Base-by-base conservation (phyloP, 495 filamentous ascomycete genomes). In the Penicillium flavigenum region DNA sequence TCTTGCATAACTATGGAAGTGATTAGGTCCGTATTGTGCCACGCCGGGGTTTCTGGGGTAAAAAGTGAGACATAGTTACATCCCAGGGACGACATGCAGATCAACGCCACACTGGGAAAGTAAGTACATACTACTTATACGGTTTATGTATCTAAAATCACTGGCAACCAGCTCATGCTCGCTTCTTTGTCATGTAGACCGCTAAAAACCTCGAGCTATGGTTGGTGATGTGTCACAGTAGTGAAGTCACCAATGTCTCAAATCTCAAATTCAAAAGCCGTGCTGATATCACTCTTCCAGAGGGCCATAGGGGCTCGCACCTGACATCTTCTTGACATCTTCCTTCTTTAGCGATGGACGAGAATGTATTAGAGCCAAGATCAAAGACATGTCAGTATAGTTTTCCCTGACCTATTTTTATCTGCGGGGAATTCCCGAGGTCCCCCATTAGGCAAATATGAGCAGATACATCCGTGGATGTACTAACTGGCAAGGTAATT, bases 11-110 rank as follows among this genome's bases (percentile, higher is more conserved):
- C 24, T 24, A 17, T 17, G 36, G n/a, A 17, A 39, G 1, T 14
- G 36, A 36, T 46, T 38, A 34, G 36, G 36, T 10, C 47, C 16
- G 12, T 6, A 20, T 16, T 31, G 24, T 57, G 44, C 12, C 32
- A 32, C 39, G 50, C 52, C 39, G 24, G 27, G 39, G 14, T 52
- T 52, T 57, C 57, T 31, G 61, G 59, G 56, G 60, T 47, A 52
- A 34, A 19, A 34, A 60, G 54, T 68, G 58, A 71, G 68, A 71
- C 68, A 64, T 27, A 56, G 65, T 68, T 68, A 68, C 68, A 71
- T 70, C 44, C 41, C 47, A 44, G 47, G 54, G 54, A 57, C 56
- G 11, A 14, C 34, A 26, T 44, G 56, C 51, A 55, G 57, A 36
- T 56, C 59, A 38, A 45, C 17, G 17, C 44, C 19, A 20, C 20